Evolutionary conservation across 768 basidiomycete species (phyloP), one percentile per base, ranked within the genome.

Genomic region (Trametopsis cervina): DNA sequence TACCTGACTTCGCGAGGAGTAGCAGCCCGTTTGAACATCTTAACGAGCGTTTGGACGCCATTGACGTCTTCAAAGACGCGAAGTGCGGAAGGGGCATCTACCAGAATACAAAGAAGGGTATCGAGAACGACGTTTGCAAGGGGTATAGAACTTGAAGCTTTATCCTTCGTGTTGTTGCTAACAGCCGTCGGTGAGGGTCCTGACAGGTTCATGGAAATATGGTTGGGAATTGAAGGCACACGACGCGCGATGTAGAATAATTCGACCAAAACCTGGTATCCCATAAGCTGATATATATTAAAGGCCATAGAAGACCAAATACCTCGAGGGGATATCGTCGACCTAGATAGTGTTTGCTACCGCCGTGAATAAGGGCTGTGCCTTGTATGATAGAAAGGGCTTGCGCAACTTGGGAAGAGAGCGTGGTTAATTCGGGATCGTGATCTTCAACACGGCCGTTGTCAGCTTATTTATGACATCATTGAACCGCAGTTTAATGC

Each of bases 1-100:
- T 49, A 94, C 93, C 89, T 71, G 49, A 94, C 87, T 69, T 89
- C 88, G 41, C 89, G 78, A n/a, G 86, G 83, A 6, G 89, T 89
- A 6, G 80, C 83, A 1, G 85, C 83, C 40, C 89, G 75, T 61
- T 97, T 97, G 29, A 96, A 72, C 24, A 91, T 80, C 60, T 83
- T 86, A n/a, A 93, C 89, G 5, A 95, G 75, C 0, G 78, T 76
- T 52, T 89, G 89, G 1, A 92, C 75, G 1, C 94, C 94, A 46
- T 73, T 77, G 23, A 73, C 72, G 15, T 77, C 74, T 64, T 97
- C 94, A 54, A 96, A 94, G 0, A 69, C 71, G 20, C 94, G 80
- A 12, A 93, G 65, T 4, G 89, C 82, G 5, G 64, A 56, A 0
- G 89, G 75, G 1, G 87, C 81, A 62, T 97, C 94, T 12, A 95